These are phyloP conservation scores for Didymella arachidicola DNA, from an alignment of 2,329 filamentous ascomycete species.

Conservation along the genomic window DNA sequence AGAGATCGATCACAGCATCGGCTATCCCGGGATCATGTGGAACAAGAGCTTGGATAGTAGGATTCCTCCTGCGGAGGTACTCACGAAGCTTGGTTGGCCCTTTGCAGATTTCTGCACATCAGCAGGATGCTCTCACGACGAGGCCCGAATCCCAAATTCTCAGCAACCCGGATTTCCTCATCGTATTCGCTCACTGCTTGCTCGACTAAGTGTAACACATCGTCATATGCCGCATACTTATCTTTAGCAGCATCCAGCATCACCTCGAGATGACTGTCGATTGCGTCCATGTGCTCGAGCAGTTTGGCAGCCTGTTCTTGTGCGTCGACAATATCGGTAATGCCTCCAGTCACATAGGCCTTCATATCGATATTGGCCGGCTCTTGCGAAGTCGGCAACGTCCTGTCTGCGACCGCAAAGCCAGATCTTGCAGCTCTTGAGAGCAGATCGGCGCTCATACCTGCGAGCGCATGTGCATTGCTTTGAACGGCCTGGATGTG, in stretches of 20 bases:
- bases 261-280: conserved; percentile 18
- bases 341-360: background rate
- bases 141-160: conserved; percentile 5
- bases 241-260: conserved; percentile 17
- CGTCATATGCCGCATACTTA: conserved; percentile 20
- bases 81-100: conserved; percentile 1
- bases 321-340: conserved; percentile 1
- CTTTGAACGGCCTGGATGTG: conserved; percentile 1
- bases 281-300: conserved; percentile 10
- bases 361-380: background rate
- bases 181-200: background rate
- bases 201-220: background rate
- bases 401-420: background rate
- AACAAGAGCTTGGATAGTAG: conserved; percentile 1
- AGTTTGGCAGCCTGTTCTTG: conserved; percentile 5
- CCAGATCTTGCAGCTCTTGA: background rate
- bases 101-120: conserved; percentile 6
- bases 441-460: conserved; percentile 1
- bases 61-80: background rate
- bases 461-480: conserved; percentile 1
- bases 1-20: background rate
- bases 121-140: conserved; percentile 10
- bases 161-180: background rate
- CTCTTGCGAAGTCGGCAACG: background rate
- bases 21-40: conserved; percentile 1